Evolutionary conservation across 177 flowering plant species (phyloP).

Genomic region (Telopea speciosissima): DNA sequence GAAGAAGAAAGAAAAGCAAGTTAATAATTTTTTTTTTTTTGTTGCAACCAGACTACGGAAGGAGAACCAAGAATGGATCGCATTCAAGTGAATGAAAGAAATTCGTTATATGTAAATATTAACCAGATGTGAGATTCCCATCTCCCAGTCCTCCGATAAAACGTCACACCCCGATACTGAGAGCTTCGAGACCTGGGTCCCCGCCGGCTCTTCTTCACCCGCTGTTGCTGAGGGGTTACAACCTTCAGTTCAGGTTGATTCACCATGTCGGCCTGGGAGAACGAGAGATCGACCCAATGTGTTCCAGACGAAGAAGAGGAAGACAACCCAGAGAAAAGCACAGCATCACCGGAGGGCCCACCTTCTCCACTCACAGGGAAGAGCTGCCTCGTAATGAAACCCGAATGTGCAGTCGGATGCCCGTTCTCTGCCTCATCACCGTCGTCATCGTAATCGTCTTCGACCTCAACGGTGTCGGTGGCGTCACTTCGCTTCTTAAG

Average conservation of each 20-base stretch:
- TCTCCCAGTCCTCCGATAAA: conserved; percentile 84
- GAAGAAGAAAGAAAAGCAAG: background rate
- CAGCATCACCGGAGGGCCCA: conserved; percentile 9
- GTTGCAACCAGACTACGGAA: background rate
- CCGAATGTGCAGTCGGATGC: conserved; percentile 9
- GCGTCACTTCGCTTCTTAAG: conserved; percentile 17
- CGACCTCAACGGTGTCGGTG: background rate
- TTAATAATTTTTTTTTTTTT: no score
- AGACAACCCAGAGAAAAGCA: conserved; percentile 18
- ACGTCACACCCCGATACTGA: conserved; percentile 93
- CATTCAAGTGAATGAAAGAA: background rate
- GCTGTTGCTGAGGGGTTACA: conserved; percentile 27
- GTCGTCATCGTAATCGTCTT: background rate
- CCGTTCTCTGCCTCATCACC: conserved; percentile 18
- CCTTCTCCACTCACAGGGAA: conserved; percentile 36
- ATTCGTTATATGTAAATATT: background rate
- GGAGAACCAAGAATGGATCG: background rate
- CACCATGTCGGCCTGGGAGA: conserved; percentile 14
- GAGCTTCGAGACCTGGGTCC: conserved; percentile 94
- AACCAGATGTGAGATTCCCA: conserved; percentile 99
- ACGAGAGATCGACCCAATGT: conserved; percentile 46
- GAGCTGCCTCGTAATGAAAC: conserved; percentile 47
- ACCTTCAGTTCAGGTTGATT: conserved; percentile 13
- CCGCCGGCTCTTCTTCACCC: conserved; percentile 72
- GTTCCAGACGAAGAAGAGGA: conserved; percentile 20